A percentile compares a stretch with the other conserved stretches of the same genome.
These are phyloP conservation scores for Filosporella fistucella DNA, from an alignment of 495 filamentous ascomycete genomes.

Conservation along the genomic window DNA sequence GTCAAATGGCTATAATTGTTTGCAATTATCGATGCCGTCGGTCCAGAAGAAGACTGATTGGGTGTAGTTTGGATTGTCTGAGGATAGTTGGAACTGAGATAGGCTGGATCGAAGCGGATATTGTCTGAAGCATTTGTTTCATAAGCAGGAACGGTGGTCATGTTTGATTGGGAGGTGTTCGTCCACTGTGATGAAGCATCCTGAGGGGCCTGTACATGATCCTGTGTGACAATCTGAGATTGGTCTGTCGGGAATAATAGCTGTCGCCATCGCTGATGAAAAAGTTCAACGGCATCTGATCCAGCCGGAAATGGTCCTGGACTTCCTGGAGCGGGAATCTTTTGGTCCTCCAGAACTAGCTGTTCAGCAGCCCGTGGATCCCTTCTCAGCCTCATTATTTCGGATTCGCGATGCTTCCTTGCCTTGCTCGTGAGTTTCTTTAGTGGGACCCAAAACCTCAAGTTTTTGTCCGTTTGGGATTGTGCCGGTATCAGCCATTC, in stretches of 20 bases:
- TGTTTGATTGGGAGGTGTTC: neutral
- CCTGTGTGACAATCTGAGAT: neutral
- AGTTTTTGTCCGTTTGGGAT: conserved; percentile 31
- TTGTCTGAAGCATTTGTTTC: neutral
- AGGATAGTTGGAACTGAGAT: conserved; percentile 3
- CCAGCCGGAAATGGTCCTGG: conserved; percentile 25
- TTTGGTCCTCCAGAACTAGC: conserved; percentile 30
- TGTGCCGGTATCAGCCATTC: conserved; percentile 39
- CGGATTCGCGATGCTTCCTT: conserved; percentile 36
- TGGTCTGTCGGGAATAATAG: conserved; percentile 22
- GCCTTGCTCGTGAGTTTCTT: conserved; percentile 46
- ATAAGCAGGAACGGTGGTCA: neutral
- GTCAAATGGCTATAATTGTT: no score
- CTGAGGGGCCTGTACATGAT: neutral
- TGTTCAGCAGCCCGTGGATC: conserved; percentile 26
- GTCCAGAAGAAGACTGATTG: no score
- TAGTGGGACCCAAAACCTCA: conserved; percentile 49
- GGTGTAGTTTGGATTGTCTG: conserved; percentile 5
- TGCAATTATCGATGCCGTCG: no score
- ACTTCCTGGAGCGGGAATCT: conserved; percentile 28
- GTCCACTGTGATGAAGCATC: neutral
- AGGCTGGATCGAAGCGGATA: neutral
- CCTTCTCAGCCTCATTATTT: conserved; percentile 32
- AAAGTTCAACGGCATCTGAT: conserved; percentile 23
- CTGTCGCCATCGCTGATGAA: conserved; percentile 34